Conservation (phyloP, 345 rosid genomes). For the Pistacia vera region DNA sequence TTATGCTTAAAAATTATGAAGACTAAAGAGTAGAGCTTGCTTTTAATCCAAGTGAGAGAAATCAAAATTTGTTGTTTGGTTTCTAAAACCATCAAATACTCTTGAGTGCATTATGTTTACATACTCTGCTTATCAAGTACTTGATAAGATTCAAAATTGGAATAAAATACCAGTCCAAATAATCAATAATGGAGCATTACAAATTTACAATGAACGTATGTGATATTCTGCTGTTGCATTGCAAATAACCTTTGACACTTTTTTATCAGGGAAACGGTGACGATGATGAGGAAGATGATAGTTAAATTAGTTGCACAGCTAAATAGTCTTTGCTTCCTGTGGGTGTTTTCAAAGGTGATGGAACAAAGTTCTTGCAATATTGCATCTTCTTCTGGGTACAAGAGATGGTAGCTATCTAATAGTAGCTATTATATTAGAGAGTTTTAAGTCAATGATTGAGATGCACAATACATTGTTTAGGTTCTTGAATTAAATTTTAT, state of each 20-base stretch:
- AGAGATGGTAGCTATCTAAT: not conserved
- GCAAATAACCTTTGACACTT: not conserved
- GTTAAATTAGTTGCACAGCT: not conserved
- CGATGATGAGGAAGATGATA: not conserved
- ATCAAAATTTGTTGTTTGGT: not conserved
- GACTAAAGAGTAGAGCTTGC: not conserved
- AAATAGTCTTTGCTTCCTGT: not conserved
- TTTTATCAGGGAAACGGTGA: constrained; percentile 14
- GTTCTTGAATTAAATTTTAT: not conserved
- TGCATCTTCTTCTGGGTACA: not conserved
- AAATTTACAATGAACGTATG: not conserved
- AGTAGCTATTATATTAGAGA: too few relatives aligned
- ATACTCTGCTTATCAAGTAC: not conserved
- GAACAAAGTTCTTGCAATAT: not conserved
- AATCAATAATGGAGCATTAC: not conserved
- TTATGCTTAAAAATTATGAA: not conserved
- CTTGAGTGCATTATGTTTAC: too few relatives aligned
- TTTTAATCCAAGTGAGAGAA: not conserved
- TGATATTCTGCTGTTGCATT: not conserved
- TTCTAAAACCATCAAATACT: not conserved
- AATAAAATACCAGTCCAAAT: not conserved
- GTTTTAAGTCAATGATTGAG: not conserved
- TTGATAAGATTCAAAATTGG: not conserved
- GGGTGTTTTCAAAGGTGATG: not conserved
- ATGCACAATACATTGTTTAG: not conserved